These are phyloP conservation scores for Ustilago xerochloae DNA, from an alignment of 1,284 basidiomycete genomes.

Conservation along the genomic window DNA sequence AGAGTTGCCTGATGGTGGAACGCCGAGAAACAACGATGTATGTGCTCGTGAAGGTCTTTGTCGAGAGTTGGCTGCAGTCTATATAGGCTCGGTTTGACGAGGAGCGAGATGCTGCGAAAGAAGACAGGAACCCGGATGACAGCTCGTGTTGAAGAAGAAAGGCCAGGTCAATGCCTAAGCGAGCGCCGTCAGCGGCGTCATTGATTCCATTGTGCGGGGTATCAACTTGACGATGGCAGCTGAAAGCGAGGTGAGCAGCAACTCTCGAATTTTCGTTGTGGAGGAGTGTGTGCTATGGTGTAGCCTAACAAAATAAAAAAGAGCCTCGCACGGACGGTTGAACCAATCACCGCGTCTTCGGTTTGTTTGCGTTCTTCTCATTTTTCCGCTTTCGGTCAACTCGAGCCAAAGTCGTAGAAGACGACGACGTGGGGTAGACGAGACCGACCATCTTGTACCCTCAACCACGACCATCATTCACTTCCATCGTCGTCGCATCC, in stretches of 20 bases:
- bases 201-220: constrained; percentile 3
- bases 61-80: no score
- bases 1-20: not conserved
- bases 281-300: not conserved
- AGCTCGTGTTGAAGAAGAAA: not conserved
- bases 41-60: no score
- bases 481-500: not conserved
- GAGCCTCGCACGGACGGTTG: constrained; percentile 7
- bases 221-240: not conserved
- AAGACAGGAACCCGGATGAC: no score
- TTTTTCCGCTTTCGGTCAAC: constrained; percentile 25
- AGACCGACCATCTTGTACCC: not conserved
- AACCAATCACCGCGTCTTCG: constrained; percentile 9
- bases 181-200: constrained; percentile 18
- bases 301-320: constrained; percentile 2
- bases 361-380: not conserved
- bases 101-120: not conserved
- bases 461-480: no score
- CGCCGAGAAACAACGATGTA: no score
- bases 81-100: not conserved
- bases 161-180: not conserved
- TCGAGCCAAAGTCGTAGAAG: not conserved
- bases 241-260: constrained; percentile 14
- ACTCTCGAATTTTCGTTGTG: not conserved
- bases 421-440: not conserved